Percentiles rank a stretch among this genome's conserved stretches.
These are phyloP conservation scores for Leccinum variicolor DNA, from an alignment of 768 basidiomycete genomes.

Conservation along the genomic window DNA sequence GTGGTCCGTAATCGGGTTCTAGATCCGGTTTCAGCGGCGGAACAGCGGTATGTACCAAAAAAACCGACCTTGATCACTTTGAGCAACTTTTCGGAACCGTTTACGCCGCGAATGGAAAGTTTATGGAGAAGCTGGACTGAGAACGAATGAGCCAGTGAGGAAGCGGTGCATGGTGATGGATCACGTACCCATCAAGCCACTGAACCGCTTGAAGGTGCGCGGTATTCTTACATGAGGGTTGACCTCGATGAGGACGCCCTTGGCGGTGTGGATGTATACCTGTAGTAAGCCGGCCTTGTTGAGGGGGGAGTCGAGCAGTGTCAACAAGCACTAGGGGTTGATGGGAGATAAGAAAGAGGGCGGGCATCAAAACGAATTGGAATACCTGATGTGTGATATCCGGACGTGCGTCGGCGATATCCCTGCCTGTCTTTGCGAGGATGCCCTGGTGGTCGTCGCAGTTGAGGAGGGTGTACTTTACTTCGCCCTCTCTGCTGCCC, in stretches of 20 bases:
- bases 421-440: constrained; percentile 93
- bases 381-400: constrained; percentile 97
- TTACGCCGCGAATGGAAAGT: constrained; percentile 91
- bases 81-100: constrained; percentile 93
- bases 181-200: constrained; percentile 89
- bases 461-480: constrained; percentile 94
- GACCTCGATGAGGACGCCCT: constrained; percentile 95
- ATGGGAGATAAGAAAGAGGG: constrained; percentile 1
- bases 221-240: constrained; percentile 98
- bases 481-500: constrained; percentile 60
- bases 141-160: background rate
- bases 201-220: constrained; percentile 97
- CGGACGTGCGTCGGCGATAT: constrained; percentile 98
- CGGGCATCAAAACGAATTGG: background rate
- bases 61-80: constrained; percentile 87
- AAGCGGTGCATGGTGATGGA: too few species aligned
- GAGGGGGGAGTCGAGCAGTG: constrained; percentile 92
- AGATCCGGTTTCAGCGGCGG: constrained; percentile 4
- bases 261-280: constrained; percentile 97
- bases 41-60: background rate
- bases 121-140: constrained; percentile 96
- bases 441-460: constrained; percentile 99
- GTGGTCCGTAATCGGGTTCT: constrained; percentile 95
- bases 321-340: constrained; percentile 81
- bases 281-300: constrained; percentile 97